Evolutionary conservation across 202 grass and related monocot genomes (phyloP), one percentile per base, ranked within the genome.

Genomic region (Hordeum pubiflorum): DNA sequence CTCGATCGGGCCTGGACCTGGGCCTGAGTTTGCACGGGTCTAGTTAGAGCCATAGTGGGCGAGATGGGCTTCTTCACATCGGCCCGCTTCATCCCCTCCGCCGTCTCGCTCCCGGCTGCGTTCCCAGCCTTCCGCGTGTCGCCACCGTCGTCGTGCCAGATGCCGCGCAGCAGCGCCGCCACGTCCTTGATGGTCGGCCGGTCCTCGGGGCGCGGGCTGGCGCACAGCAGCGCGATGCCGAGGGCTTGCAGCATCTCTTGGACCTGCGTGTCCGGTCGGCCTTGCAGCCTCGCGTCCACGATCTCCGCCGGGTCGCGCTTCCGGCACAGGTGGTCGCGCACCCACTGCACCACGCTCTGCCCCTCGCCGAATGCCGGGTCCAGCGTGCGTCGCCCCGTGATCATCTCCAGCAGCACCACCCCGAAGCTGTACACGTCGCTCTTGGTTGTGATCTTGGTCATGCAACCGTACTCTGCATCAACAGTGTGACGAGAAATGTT

Each of bases 391-490:
- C 86, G 74, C 3, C 89, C 94, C 62, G 91, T 97, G 17, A 82
- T 58, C 58, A 97, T 17, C 86, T 97, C 94, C 24, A 97, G 86
- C 78, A 94, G 65, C 22, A 97, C 71, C 79, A 97, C 94, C 0
- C 94, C 94, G 54, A 92, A 97, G 68, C 94, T 91, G 61, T 92
- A 97, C 46, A 97, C 94, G 70, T 97, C 94, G 37, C 94, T 97
- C 77, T 91, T 91, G 61, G 78, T 94, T 3, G 94, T 94, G 66
- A 97, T 94, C 85, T 92, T 90, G 9, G 81, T 83, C 94, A 90
- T 97, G 10, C 87, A 97, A 18, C 89, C 89, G 14, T 97, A 93
- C 78, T 97, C 94, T 97, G 80, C 48, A 37, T 9, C 13, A 4
- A 72, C 26, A 24, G 9, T 21, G 9, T 58, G n/a, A 22, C 7